Evolutionary conservation across 768 basidiomycete genomes (phyloP).

Genomic region (Boletus rufocinnamomeus): DNA sequence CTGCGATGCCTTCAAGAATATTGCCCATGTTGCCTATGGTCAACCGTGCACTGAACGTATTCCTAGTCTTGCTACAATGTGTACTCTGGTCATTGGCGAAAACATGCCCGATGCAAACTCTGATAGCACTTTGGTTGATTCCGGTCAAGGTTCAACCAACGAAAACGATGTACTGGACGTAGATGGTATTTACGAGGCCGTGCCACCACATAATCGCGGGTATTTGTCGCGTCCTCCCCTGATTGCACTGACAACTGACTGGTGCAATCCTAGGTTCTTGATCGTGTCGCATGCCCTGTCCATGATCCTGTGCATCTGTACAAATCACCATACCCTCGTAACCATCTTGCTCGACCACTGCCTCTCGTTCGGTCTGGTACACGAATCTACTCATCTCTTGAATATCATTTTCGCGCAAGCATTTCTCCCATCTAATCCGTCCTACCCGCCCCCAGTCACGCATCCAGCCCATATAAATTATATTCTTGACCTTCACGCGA

Average conservation of each 20-base stretch:
- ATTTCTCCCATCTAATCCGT: conserved; percentile 30
- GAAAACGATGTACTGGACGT: conserved; percentile 30
- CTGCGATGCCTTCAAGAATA: conserved; percentile 55
- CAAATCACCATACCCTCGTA: conserved; percentile 51
- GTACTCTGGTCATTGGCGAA: conserved; percentile 49
- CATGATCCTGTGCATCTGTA: conserved; percentile 46
- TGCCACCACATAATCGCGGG: conserved; percentile 56
- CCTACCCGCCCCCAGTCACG: conserved; percentile 35
- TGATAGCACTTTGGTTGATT: conserved; percentile 16
- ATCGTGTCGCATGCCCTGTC: conserved; percentile 55
- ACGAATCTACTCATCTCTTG: conserved; percentile 48
- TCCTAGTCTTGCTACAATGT: conserved; percentile 47
- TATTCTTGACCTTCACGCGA: conserved; percentile 45
- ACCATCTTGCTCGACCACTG: conserved; percentile 52
- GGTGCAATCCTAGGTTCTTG: conserved; percentile 40
- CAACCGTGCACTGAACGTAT: conserved; percentile 22
- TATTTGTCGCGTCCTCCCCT: conserved; percentile 25
- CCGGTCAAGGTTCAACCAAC: conserved; percentile 27
- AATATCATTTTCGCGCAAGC: conserved; percentile 43
- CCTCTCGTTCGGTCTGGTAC: conserved; percentile 42
- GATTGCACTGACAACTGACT: conserved; percentile 14
- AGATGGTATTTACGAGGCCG: conserved; percentile 50
- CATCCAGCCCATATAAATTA: conserved; percentile 50
- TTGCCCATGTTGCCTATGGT: conserved; percentile 43
- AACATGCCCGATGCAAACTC: conserved; percentile 36